Base-by-base conservation (phyloP, 2,329 filamentous ascomycete genomes). In the Calonectria naviculata region DNA sequence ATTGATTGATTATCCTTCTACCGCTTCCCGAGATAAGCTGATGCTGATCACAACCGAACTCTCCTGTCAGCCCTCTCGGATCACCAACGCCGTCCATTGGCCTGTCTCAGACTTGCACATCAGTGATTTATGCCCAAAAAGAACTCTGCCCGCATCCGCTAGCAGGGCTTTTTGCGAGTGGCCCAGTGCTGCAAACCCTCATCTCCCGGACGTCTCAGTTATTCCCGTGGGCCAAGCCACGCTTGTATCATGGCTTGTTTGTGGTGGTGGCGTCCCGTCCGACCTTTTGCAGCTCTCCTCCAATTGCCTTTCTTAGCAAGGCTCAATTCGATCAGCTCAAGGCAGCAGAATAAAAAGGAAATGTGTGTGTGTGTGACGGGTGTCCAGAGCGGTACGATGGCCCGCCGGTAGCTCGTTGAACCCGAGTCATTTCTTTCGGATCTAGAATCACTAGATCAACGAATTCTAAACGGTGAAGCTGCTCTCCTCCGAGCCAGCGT, bases 341-440 rank as follows among this genome's bases (percentile, higher is more conserved):
- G 73, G 71, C 68, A 74, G 68, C 71, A 73, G 73, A 70, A 74
- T 74, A 66, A 74, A 74, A 73, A 42, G 58, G 10, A 24, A 24
- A n/a, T n/a, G n/a, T n/a, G n/a, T n/a, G n/a, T 38, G 15, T 15
- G 21, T 56, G 26, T 34, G 29, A 17, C 21, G 52, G 52, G 13
- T 29, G 52, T 17, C 36, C 31, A 34, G 21, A 17, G 17, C 12
- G 28, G 26, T 60, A n/a, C 60, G 21, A 34, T 42, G 46, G 58
- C 28, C 49, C 17, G 65, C 54, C 26, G 19, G n/a, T 19, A 56
- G 47, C 46, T 34, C 44, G 36, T 12, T 15, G 6, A 26, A 29
- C 34, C 26, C 31, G 58, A 68, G 46, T 63, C 65, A 62, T 68
- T 67, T 36, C n/a, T n/a, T 67, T 60, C 47, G 56, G 56, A 29